These are phyloP conservation scores for Excoecaria cochinchinensis DNA, from an alignment of 345 rosid genomes.

Conservation along the genomic window DNA sequence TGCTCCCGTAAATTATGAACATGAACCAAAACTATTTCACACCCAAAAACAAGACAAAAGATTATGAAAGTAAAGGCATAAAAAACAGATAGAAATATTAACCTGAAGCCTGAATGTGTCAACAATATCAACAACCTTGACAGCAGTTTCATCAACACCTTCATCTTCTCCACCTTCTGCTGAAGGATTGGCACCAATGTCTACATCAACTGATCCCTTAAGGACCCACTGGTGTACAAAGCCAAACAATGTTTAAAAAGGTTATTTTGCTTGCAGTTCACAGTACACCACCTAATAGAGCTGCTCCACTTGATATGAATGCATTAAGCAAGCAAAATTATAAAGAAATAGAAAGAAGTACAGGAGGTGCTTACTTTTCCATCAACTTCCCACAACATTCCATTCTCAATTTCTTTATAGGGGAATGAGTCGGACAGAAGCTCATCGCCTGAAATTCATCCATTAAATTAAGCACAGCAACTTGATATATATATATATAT, in stretches of 20 bases:
- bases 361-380: conserved; percentile 7
- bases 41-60: neutral
- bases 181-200: conserved; percentile 30
- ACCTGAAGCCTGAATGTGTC: conserved; percentile 32
- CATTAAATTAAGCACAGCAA: neutral
- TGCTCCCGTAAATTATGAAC: conserved; percentile 20
- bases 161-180: conserved; percentile 29
- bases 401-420: conserved; percentile 20
- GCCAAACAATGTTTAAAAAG: neutral
- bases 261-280: neutral
- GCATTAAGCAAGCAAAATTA: neutral
- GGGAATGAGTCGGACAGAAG: conserved; percentile 22
- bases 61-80: neutral
- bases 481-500: neutral
- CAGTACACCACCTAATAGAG: neutral
- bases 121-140: conserved; percentile 26
- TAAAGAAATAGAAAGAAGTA: no score
- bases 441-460: conserved; percentile 16
- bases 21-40: neutral
- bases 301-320: neutral
- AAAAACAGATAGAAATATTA: no score
- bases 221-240: conserved; percentile 24
- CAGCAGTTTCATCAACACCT: conserved; percentile 30
- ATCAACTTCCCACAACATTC: conserved; percentile 20
- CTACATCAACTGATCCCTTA: conserved; percentile 22